Conservation (phyloP, 1,284 basidiomycete species). For the Trametes pubescens region DNA sequence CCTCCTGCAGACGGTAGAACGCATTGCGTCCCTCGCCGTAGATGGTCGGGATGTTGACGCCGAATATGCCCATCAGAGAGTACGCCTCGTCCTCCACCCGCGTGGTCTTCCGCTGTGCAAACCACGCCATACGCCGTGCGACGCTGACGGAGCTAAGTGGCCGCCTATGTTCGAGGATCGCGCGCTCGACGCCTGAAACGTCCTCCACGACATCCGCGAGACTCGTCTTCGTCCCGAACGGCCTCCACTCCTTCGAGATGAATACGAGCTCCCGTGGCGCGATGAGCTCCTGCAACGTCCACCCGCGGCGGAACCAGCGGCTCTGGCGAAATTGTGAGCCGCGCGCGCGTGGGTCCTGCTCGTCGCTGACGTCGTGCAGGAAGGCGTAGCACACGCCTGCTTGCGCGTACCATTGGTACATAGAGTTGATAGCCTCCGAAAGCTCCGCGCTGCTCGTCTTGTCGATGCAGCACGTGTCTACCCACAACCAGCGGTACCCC, state of each 20-base stretch:
- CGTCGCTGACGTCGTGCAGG: slow-evolving; percentile 20
- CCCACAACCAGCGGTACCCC: slow-evolving; percentile 20
- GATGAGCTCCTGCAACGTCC: slow-evolving; percentile 26
- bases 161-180: slow-evolving; percentile 7
- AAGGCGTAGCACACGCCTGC: slow-evolving; percentile 22
- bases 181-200: slow-evolving; percentile 15
- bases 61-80: slow-evolving; percentile 23
- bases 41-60: slow-evolving; percentile 19
- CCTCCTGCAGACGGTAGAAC: slow-evolving; percentile 21
- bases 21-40: slow-evolving; percentile 20
- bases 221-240: slow-evolving; percentile 18
- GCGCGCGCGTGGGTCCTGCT: slow-evolving; percentile 11
- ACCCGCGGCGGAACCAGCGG: slow-evolving; percentile 21
- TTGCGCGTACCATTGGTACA: slow-evolving; percentile 23
- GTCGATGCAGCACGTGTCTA: slow-evolving; percentile 26
- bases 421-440: slow-evolving; percentile 25
- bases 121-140: slow-evolving; percentile 19
- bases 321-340: slow-evolving; percentile 22
- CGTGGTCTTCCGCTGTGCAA: slow-evolving; percentile 18
- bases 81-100: slow-evolving; percentile 23
- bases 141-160: slow-evolving; percentile 14
- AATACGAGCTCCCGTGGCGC: slow-evolving; percentile 17
- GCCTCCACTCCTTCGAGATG: slow-evolving; percentile 11
- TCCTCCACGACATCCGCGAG: slow-evolving; percentile 18
- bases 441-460: slow-evolving; percentile 25